phyloP scores from a whole-genome alignment of 2,329 filamentous ascomycete genomes.

The Phialocephala sp. region DNA sequence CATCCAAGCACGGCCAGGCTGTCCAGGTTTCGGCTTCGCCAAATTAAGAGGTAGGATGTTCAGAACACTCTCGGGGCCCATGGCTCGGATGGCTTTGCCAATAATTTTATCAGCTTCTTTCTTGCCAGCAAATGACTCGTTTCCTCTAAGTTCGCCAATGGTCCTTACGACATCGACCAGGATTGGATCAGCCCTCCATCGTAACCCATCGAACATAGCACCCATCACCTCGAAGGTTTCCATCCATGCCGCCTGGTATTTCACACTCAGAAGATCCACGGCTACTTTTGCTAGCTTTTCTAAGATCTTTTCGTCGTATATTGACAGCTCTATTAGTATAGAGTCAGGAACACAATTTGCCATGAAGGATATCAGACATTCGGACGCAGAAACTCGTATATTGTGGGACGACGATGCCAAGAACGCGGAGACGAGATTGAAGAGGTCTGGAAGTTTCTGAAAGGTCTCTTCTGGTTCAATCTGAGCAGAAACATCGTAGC shows the following conservation, averaged over 20 bases:
- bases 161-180: constrained; percentile 76
- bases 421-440: constrained; percentile 79
- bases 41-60: constrained; percentile 86
- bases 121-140: constrained; percentile 88
- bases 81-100: constrained; percentile 83
- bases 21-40: constrained; percentile 73
- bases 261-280: constrained; percentile 79
- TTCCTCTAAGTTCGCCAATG: constrained; percentile 85
- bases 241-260: constrained; percentile 92
- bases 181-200: constrained; percentile 84
- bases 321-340: constrained; percentile 84
- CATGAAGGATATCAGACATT: constrained; percentile 92
- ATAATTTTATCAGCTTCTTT: constrained; percentile 93
- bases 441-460: constrained; percentile 84
- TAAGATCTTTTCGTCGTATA: constrained; percentile 89
- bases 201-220: constrained; percentile 84
- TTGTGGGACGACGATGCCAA: constrained; percentile 88
- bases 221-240: constrained; percentile 91
- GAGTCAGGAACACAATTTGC: constrained; percentile 85
- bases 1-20: constrained; percentile 91
- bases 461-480: constrained; percentile 91
- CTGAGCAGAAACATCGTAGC: constrained; percentile 91
- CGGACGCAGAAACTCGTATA: constrained; percentile 91
- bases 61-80: constrained; percentile 87
- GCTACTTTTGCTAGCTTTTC: constrained; percentile 79